Evolutionary conservation across 2,329 filamentous ascomycete genomes (phyloP), one percentile per base, ranked within the genome.

Genomic region (Fusarium penzigii): DNA sequence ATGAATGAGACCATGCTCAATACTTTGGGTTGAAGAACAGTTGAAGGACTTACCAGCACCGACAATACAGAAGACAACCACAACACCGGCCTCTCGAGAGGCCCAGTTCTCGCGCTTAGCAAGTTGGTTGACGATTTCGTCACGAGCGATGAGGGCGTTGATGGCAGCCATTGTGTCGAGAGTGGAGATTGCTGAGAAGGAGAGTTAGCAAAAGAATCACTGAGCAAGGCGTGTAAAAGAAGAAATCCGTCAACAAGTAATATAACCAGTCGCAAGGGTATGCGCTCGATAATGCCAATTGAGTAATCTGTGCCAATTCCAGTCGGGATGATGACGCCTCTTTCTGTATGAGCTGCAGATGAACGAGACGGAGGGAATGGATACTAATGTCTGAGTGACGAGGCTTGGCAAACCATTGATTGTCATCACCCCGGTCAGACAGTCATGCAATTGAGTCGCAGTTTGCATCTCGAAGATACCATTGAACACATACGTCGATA

Each of bases 1-100:
- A 6, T 25, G 1, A 25, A 7, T 39, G 41, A 67, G 52, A 66
- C 64, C 44, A 56, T 41, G 43, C n/a, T 29, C 17, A 32, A 42
- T n/a, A 29, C 14, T 17, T 39, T n/a, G 17, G 29, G 25, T 20
- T n/a, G 20, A n/a, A 8, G 46, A 13, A 1, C n/a, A n/a, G 29
- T 6, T 17, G 32, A 14, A 17, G 17, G n/a, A 48, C 71, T 43
- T 71, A 74, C 72, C 72, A 46, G 75, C 47, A 52, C 69, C 71
- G 57, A 76, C 68, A 48, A 77, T 76, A 64, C 67, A 71, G 62
- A 77, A 75, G 59, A 77, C 74, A 47, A 75, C 68, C 54, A 76
- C 67, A 58, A 74, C 71, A 63, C 74, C 74, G 46, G 66, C 65
- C 48, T 77, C 69, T 50, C 62, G 56, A 29, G 65, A 52, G 46